These are phyloP conservation scores for Pyronema domesticum DNA, from an alignment of 495 filamentous ascomycete species.

Conservation along the genomic window DNA sequence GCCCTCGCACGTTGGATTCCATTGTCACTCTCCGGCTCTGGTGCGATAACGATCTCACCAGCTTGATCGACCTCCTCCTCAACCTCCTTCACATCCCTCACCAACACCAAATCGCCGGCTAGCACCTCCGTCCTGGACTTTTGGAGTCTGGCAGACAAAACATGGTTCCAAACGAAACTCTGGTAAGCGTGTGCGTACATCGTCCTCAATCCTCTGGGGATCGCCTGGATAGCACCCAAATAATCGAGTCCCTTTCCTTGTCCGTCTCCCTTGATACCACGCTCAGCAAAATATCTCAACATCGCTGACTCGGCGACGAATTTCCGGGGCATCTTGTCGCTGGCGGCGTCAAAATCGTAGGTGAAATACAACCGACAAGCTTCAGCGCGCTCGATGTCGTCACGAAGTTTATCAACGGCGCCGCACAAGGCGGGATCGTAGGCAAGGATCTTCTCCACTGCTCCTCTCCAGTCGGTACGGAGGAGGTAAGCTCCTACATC, in stretches of 20 bases:
- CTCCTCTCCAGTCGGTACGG: conserved; percentile 57
- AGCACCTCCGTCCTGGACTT: conserved; percentile 49
- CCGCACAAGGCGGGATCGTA: conserved; percentile 40
- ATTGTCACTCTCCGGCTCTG: conserved; percentile 32
- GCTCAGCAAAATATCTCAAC: conserved; percentile 47
- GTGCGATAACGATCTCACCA: conserved; percentile 44
- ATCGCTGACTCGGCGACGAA: conserved; percentile 64
- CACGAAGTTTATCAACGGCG: conserved; percentile 32
- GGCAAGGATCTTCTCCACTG: conserved; percentile 52
- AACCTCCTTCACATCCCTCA: conserved; percentile 21
- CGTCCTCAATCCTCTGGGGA: conserved; percentile 58
- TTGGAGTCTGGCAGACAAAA: conserved; percentile 56
- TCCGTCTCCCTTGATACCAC: conserved; percentile 15
- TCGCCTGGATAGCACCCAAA: conserved; percentile 55
- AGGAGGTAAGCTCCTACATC: conserved; percentile 67
- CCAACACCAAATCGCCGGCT: conserved; percentile 71
- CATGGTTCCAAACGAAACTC: conserved; percentile 79
- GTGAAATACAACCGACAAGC: conserved; percentile 55
- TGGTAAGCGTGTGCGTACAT: conserved; percentile 98
- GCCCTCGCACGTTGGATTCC: conserved; percentile 56
- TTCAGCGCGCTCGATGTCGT: conserved; percentile 58
- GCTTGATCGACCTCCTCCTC: conserved; percentile 41
- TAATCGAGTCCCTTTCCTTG: conserved; percentile 36
- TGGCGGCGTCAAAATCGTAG: conserved; percentile 36
- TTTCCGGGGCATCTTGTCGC: conserved; percentile 53